Evolutionary conservation across 495 filamentous ascomycete species (phyloP), one percentile per base, ranked within the genome.

Genomic region (Lineolata rhizophorae): DNA sequence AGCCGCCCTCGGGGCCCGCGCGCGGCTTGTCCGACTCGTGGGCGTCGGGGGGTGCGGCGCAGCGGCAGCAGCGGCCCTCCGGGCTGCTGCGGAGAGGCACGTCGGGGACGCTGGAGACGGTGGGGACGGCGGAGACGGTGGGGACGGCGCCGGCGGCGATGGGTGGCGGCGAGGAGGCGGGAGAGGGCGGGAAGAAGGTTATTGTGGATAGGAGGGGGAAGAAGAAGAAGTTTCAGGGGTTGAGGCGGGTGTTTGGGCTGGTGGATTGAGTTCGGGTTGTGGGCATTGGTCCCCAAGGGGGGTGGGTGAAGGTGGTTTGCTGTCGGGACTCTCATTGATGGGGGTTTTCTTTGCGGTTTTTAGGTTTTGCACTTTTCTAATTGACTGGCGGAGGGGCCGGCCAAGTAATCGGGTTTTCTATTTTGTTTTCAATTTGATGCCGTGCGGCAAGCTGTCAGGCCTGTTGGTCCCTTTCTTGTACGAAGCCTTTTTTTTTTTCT

Each of bases 201-300:
- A 35, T 47, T 15, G 40, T 48, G 35, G 21, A 45, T 32, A 30
- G 40, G 27, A 18, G 46, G 34, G 43, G 50, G 37, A 67, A 64
- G 55, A 68, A 66, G 55, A 72, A 70, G 58, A 66, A 60, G 48
- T 72, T 72, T 42, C 54, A 52, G 26, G 41, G 48, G 24, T 39
- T 72, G 44, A 60, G 67, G 44, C 55, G 55, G 38, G 64, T 61
- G 42, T 70, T 72, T 51, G 52, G 62, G 22, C 44, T 70, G 29
- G 46, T 61, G 43, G 57, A 63, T 35, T 70, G 49, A 52, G n/a
- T n/a, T n/a, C n/a, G n/a, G n/a, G n/a, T n/a, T n/a, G n/a, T n/a
- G n/a, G n/a, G n/a, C n/a, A n/a, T n/a, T n/a, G n/a, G n/a, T n/a
- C n/a, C n/a, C n/a, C n/a, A n/a, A n/a, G n/a, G n/a, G n/a, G n/a